Conservation (phyloP, 2,329 filamentous ascomycete genomes). For the Chrysoporthe austroafricana region DNA sequence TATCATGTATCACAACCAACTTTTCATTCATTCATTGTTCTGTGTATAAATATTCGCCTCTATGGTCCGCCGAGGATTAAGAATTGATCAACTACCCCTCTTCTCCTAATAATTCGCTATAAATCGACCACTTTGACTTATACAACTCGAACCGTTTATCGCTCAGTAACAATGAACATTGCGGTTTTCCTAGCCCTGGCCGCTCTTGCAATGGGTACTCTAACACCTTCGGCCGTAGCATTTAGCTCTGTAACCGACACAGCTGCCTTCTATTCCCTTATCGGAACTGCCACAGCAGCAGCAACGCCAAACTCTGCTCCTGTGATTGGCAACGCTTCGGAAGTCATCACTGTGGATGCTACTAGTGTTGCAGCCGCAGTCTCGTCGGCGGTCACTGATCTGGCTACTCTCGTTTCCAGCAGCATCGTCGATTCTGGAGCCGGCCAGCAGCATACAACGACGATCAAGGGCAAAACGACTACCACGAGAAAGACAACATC, state of each 20-base stretch:
- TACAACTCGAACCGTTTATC: neutral
- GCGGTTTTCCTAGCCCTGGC: neutral
- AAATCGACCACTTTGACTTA: neutral
- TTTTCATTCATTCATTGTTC: neutral
- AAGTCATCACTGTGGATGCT: neutral
- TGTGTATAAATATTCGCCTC: neutral
- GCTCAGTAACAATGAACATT: slow-evolving; percentile 38
- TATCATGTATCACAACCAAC: neutral
- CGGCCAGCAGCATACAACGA: neutral
- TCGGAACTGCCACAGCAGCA: slow-evolving; percentile 1
- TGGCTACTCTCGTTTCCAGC: neutral
- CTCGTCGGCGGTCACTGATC: neutral
- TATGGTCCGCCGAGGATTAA: neutral
- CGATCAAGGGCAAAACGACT: neutral
- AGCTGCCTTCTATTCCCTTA: slow-evolving; percentile 3
- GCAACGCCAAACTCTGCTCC: neutral
- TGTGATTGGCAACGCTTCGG: neutral
- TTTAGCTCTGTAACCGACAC: neutral
- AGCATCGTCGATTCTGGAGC: neutral
- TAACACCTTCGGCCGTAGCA: neutral
- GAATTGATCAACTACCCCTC: neutral
- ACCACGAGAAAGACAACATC: neutral
- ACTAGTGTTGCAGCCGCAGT: neutral
- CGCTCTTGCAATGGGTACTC: neutral
- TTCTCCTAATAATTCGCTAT: neutral